Percentiles rank a stretch among this genome's conserved stretches.
Evolutionary conservation across 345 rosid genomes (phyloP).

Genomic region (Aegle marmelos): DNA sequence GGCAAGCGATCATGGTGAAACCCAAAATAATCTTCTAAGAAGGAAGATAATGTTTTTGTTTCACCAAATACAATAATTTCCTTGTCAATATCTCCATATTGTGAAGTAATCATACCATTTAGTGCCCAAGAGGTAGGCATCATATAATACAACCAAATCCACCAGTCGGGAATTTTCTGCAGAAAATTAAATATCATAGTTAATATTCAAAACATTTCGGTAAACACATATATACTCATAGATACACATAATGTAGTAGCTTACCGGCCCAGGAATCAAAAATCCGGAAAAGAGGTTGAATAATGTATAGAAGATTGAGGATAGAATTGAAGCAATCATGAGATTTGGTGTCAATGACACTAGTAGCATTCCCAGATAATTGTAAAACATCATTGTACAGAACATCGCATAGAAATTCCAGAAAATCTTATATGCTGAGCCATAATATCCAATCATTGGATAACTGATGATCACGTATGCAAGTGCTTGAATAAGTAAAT

Average conservation of each 20-base stretch:
- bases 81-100: conserved; percentile 60
- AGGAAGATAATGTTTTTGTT: conserved; percentile 33
- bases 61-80: conserved; percentile 48
- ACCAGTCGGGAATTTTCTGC: conserved; percentile 84
- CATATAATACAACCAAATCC: conserved; percentile 71
- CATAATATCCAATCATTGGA: conserved; percentile 68
- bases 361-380: conserved; percentile 63
- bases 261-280: conserved; percentile 67
- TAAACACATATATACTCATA: too few species aligned
- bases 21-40: conserved; percentile 59
- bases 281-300: conserved; percentile 68
- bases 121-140: conserved; percentile 74
- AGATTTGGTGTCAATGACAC: conserved; percentile 63
- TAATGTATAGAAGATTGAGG: conserved; percentile 35
- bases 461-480: conserved; percentile 44
- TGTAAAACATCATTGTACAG: conserved; percentile 49
- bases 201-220: not conserved
- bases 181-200: conserved; percentile 3
- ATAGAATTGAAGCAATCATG: conserved; percentile 49
- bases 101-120: conserved; percentile 59
- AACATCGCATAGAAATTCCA: conserved; percentile 69
- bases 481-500: conserved; percentile 41
- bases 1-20: conserved; percentile 36
- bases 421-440: conserved; percentile 49
- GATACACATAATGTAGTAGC: not conserved